Evolutionary conservation across 306 rosid genomes (phyloP), one percentile per base, ranked within the genome.

Genomic region (Cicer bijugum): DNA sequence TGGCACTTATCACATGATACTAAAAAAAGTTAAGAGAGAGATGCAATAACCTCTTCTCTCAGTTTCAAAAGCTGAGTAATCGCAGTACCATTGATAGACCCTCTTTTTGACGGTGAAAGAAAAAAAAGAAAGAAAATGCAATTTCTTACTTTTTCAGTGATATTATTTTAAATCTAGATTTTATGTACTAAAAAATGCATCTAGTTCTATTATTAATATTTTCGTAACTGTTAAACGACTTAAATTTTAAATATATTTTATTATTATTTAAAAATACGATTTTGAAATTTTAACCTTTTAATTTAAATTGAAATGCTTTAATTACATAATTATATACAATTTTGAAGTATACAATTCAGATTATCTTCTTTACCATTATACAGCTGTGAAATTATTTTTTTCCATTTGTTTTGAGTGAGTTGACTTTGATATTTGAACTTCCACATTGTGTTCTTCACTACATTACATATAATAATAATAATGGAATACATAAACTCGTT

Each of bases 21-120:
- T 28, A 28, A 28, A 28, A 23, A 9, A 12, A 78, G 67, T 82
- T 56, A 45, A 46, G 96, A 89, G 40, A 83, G 63, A 48, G 91
- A 93, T 90, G 79, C 87, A 84, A 83, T 84, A 92, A 82, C 96
- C 75, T 71, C 81, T 62, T 20, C 81, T 79, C 71, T 40, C 71
- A 69, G 43, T 47, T 75, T 70, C 79, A 75, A 74, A 84, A 81
- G 60, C 78, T 16, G 1, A 65, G 69, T 66, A 69, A 17, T 23
- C 33, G 16, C 60, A 56, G 12, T 59, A 42, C 53, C 61, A 75
- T 67, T 70, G 71, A 64, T 44, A 57, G 62, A 45, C 66, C 62
- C 38, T 73, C 55, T 75, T 57, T 78, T 82, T 44, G 72, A 56
- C 23, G 53, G 55, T 40, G 46, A 72, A 62, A 81, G 51, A 68